Evolutionary conservation across 345 rosid genomes (phyloP).

Genomic region (Eucalyptus tenuipes): DNA sequence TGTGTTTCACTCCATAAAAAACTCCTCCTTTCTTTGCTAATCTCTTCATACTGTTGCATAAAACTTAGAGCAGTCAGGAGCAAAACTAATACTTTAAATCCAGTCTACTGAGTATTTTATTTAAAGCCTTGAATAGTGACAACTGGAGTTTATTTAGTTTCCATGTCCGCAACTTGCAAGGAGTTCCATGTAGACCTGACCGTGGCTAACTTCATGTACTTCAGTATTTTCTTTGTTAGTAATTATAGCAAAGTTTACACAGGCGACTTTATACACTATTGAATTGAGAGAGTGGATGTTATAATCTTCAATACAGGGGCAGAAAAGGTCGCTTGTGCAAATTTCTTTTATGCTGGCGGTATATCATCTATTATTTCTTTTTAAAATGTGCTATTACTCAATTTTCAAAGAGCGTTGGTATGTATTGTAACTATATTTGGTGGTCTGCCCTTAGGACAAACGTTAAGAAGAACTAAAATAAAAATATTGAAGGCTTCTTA

Average conservation of each 20-base stretch:
- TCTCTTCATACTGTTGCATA: not conserved
- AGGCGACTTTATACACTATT: not conserved
- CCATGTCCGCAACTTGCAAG: not conserved
- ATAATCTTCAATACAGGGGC: not conserved
- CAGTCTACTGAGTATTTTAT: not conserved
- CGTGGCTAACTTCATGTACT: not conserved
- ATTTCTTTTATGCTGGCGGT: not conserved
- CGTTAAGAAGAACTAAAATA: not conserved
- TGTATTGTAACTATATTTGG: not conserved
- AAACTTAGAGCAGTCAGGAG: not conserved
- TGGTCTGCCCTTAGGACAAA: not conserved
- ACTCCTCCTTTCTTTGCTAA: not conserved
- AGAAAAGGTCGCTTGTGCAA: not conserved
- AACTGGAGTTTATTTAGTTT: not conserved
- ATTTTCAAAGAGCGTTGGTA: not conserved
- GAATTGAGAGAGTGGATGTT: not conserved
- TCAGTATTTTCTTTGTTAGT: not conserved
- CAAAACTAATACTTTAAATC: not conserved
- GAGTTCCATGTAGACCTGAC: not conserved
- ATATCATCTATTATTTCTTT: not conserved
- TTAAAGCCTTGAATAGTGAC: not conserved
- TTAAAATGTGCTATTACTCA: not conserved
- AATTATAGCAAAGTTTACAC: not conserved
- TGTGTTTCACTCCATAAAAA: not conserved
- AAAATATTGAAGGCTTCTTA: not conserved